These are phyloP conservation scores for Alternaria sp. DNA, from an alignment of 2,329 filamentous ascomycete genomes.

Conservation along the genomic window DNA sequence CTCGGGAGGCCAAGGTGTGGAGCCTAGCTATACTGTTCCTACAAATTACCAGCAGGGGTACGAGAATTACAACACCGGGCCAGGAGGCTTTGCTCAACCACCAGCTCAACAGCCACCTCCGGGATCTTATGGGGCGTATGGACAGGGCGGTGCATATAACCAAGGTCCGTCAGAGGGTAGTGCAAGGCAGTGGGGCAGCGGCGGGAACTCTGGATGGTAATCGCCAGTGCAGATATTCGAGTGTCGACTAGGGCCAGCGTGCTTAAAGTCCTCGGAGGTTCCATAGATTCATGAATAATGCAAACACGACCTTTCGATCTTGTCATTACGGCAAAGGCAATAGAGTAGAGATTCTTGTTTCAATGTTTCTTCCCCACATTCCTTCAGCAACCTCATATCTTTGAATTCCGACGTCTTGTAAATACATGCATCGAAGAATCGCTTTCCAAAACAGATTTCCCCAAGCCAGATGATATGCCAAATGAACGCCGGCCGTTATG, in stretches of 20 bases:
- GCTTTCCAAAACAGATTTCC: conserved; percentile 27
- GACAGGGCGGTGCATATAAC: conserved; percentile 28
- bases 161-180: conserved; percentile 21
- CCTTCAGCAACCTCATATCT: conserved; percentile 3
- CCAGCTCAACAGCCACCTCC: conserved; percentile 23
- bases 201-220: conserved; percentile 41
- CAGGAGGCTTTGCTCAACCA: conserved; percentile 28
- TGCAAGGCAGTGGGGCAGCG: conserved; percentile 44
- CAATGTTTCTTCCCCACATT: conserved; percentile 14
- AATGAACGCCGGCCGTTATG: conserved; percentile 42
- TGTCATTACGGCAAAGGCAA: background rate
- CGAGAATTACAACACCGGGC: conserved; percentile 34
- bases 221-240: background rate
- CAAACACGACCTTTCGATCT: conserved; percentile 2
- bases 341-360: conserved; percentile 32
- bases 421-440: conserved; percentile 28
- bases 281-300: conserved; percentile 11
- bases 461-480: conserved; percentile 29
- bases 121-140: conserved; percentile 34
- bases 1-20: conserved; percentile 41
- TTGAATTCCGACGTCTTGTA: conserved; percentile 14
- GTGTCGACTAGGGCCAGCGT: background rate
- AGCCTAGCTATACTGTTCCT: conserved; percentile 45
- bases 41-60: conserved; percentile 51
- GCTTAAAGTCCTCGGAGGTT: background rate